A percentile compares a stretch with the other conserved stretches of the same genome.
Evolutionary conservation across 495 filamentous ascomycete species (phyloP).

Genomic region (Ascobolus immersus): DNA sequence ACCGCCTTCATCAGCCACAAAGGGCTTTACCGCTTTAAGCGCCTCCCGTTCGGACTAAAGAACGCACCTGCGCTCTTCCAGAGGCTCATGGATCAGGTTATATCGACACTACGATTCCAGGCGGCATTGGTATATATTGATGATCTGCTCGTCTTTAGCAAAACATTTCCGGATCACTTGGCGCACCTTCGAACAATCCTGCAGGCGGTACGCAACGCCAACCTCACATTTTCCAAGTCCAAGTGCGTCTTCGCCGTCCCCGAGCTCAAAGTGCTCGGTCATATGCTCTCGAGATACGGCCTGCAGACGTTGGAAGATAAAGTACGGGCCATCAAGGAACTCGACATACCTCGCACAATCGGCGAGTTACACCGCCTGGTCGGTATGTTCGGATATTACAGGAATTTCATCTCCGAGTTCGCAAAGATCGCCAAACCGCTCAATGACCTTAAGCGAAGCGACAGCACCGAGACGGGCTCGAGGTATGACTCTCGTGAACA

Average conservation of each 20-base stretch:
- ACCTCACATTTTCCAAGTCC: neutral
- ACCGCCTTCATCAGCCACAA: neutral
- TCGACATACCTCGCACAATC: neutral
- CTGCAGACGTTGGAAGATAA: slow-evolving; percentile 2
- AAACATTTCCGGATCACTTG: neutral
- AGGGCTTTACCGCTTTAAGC: neutral
- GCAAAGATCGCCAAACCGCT: slow-evolving; percentile 1
- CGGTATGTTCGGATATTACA: slow-evolving; percentile 4
- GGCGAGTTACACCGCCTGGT: slow-evolving; percentile 1
- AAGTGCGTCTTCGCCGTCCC: neutral
- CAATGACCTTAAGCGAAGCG: neutral
- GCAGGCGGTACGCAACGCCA: neutral
- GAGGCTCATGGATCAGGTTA: slow-evolving; percentile 3
- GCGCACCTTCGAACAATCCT: neutral
- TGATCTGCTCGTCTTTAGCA: neutral
- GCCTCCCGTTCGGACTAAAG: neutral
- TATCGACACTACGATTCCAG: neutral
- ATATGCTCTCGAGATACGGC: slow-evolving; percentile 1
- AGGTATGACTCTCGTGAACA: neutral
- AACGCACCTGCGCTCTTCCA: slow-evolving; percentile 3
- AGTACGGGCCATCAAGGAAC: neutral
- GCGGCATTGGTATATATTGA: slow-evolving; percentile 4
- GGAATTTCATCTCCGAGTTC: slow-evolving; percentile 1
- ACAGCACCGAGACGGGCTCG: neutral
- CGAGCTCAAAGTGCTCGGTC: neutral